Evolutionary conservation across 768 basidiomycete species (phyloP), one percentile per base, ranked within the genome.

Genomic region (Hericium erinaceus): DNA sequence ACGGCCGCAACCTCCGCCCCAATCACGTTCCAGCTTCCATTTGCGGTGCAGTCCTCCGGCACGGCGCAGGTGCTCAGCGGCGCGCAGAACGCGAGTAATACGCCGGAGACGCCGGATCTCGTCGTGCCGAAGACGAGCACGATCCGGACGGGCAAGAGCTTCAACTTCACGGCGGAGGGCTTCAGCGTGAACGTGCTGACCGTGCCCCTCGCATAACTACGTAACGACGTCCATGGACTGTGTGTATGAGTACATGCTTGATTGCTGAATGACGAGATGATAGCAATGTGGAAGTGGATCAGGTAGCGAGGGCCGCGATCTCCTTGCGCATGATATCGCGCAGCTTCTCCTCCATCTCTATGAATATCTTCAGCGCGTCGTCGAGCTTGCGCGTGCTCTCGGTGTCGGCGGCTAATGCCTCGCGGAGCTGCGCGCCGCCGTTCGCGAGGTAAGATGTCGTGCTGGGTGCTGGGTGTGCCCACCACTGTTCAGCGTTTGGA

Each of bases 11-110:
- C 72, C 3, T 64, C 75, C 0, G 72, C 75, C 0, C 64, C 71
- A 8, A 28, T 87, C 39, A 76, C 75, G 9, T 84, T 86, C 65
- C 62, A 72, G 16, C 67, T 87, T 13, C 83, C 83, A 0, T 85
- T 84, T 71, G 50, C 66, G 10, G 79, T 85, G 2, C 70, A 74
- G 1, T 61, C 62, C 0, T 67, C 67, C 0, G 83, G 81, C 2
- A 74, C 73, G 10, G 70, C 73, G 6, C 77, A 79, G 60, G 69
- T 81, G n/a, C 67, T 85, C 28, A 75, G 75, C 3, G 84, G 84
- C 9, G 60, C 72, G 1, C 69, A 66, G 26, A 79, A 71, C 18
- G 72, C 77, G 2, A 84, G 79, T 67, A 86, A 86, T 67, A 79
- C 78, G 5, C 82, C 82, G 0, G 68, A 66, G 20, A 70, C 71